phyloP scores from a whole-genome alignment of 2,329 filamentous ascomycete species.

The Botrytis fabae region DNA sequence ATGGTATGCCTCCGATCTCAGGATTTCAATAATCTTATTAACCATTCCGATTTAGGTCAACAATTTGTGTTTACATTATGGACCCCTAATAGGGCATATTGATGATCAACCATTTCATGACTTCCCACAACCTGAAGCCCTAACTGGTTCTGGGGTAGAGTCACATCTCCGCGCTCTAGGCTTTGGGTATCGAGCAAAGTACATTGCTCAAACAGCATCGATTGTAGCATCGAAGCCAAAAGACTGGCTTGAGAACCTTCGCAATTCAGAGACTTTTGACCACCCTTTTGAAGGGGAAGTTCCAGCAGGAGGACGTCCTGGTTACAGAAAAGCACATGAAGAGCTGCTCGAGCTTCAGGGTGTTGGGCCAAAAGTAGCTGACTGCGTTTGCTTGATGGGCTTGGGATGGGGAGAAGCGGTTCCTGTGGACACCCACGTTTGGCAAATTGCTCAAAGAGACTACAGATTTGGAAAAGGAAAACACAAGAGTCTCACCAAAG shows the following conservation, averaged over 20 bases:
- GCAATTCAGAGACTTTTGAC: slow-evolving; percentile 81
- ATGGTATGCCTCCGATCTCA: slow-evolving; percentile 61
- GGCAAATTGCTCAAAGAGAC: slow-evolving; percentile 96
- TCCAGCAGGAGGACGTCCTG: slow-evolving; percentile 49
- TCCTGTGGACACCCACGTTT: slow-evolving; percentile 96
- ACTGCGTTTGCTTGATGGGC: slow-evolving; percentile 96
- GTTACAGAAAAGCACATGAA: slow-evolving; percentile 79
- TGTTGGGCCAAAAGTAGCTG: slow-evolving; percentile 94
- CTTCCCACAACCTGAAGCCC: slow-evolving; percentile 74
- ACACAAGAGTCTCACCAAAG: slow-evolving; percentile 82
- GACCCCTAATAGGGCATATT: slow-evolving; percentile 70
- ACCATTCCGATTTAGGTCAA: slow-evolving; percentile 56
- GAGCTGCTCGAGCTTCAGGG: slow-evolving; percentile 77
- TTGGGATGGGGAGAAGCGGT: slow-evolving; percentile 94
- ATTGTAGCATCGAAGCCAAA: slow-evolving; percentile 67
- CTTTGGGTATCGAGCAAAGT: slow-evolving; percentile 93
- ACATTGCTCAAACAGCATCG: slow-evolving; percentile 81
- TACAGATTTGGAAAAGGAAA: slow-evolving; percentile 88
- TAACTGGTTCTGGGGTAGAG: slow-evolving; percentile 77
- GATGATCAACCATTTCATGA: slow-evolving; percentile 77
- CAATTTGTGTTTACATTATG: slow-evolving; percentile 86
- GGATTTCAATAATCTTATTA: neutral
- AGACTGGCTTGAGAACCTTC: slow-evolving; percentile 74
- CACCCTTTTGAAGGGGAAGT: slow-evolving; percentile 54
- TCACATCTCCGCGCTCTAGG: slow-evolving; percentile 76